Conservation (phyloP, 202 grass and related monocot genomes). For the Saccharum hybrid region DNA sequence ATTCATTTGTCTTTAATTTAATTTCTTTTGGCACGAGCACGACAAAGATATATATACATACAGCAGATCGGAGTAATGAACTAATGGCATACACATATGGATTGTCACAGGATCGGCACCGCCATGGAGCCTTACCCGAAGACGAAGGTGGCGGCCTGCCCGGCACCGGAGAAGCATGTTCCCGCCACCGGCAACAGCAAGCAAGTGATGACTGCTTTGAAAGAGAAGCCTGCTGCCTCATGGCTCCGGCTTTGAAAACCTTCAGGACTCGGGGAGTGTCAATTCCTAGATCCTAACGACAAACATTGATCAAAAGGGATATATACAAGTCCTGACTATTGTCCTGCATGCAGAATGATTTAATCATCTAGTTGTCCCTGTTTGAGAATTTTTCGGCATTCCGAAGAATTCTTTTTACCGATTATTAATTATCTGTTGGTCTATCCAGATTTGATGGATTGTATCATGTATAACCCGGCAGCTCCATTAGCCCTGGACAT, state of each 20-base stretch:
- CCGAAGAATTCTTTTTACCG: conserved; percentile 1
- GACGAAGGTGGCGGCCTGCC: background rate
- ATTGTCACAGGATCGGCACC: background rate
- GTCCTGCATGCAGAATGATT: background rate
- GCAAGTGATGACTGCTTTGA: background rate
- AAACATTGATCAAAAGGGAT: background rate
- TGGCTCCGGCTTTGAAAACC: conserved; percentile 39
- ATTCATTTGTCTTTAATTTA: no score
- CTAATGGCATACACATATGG: no score
- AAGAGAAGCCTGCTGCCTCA: conserved; percentile 15
- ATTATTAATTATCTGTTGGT: background rate
- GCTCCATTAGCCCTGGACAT: background rate
- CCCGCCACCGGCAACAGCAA: background rate
- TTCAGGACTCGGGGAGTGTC: no score
- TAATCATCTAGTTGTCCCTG: background rate
- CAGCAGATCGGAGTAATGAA: no score
- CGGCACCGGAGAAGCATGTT: background rate
- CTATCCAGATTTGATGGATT: background rate
- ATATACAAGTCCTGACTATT: conserved; percentile 13
- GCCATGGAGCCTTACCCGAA: conserved; percentile 25
- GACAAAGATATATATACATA: no score
- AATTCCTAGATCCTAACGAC: no score
- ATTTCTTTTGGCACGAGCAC: no score
- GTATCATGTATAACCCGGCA: background rate
- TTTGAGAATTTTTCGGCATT: conserved; percentile 36